A percentile compares a stretch with the other conserved stretches of the same genome.
Conservation (phyloP, 169 alveolate genomes). For the Eimeria praecox region DNA sequence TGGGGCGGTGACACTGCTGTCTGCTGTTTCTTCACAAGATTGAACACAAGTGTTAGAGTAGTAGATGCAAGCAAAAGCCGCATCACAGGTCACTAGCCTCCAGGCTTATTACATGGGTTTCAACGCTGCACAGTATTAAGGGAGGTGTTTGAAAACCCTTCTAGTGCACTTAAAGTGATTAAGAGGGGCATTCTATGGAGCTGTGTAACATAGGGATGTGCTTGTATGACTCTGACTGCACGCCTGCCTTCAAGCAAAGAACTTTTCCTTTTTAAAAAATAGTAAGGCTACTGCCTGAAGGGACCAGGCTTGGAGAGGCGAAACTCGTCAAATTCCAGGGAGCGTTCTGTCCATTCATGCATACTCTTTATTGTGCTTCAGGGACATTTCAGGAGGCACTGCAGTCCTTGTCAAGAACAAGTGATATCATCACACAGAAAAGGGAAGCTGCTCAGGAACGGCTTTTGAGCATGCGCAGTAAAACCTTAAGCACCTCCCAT, state of each 20-base stretch:
- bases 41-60: background rate
- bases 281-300: background rate
- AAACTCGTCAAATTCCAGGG: too few species aligned
- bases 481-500: background rate
- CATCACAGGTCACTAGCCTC: background rate
- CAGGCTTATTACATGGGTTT: background rate
- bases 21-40: background rate
- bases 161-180: too few species aligned
- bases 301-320: background rate
- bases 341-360: background rate
- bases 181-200: too few species aligned
- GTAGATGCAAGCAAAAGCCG: background rate
- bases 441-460: conserved; percentile 40
- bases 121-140: background rate
- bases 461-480: background rate
- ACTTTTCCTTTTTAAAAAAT: background rate
- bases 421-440: conserved; percentile 23
- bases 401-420: conserved; percentile 29
- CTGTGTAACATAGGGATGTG: background rate
- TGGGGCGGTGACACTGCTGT: background rate
- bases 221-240: background rate
- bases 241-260: background rate
- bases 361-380: background rate
- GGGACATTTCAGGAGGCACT: conserved; percentile 31
- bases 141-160: background rate